Conservation (phyloP, 75 land plant species). For the Isoetes taiwanensis region DNA sequence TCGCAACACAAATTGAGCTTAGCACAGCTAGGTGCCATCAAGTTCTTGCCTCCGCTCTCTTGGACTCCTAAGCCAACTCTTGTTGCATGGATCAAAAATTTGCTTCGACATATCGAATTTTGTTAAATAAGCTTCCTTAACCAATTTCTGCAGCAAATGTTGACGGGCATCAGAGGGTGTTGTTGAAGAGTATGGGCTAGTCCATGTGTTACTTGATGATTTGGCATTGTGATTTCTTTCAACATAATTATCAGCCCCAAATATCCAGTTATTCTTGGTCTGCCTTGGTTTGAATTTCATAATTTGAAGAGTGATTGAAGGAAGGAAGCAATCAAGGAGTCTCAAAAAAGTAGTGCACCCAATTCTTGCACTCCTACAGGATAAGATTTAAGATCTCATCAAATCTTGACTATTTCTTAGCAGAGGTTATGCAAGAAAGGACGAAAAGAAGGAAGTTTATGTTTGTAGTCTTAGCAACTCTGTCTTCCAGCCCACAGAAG, state of each 20-base stretch:
- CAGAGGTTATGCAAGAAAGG: neutral
- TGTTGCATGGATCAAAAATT: too few relatives aligned
- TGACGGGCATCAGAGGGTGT: too few relatives aligned
- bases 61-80: too few relatives aligned
- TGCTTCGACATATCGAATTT: too few relatives aligned
- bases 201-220: too few relatives aligned
- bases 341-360: neutral
- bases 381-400: neutral
- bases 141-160: too few relatives aligned
- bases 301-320: slow-evolving; percentile 13
- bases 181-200: too few relatives aligned
- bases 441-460: neutral
- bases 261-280: slow-evolving; percentile 15
- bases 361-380: too few relatives aligned
- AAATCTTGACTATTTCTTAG: neutral
- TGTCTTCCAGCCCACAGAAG: neutral
- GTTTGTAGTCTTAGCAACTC: neutral
- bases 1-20: too few relatives aligned
- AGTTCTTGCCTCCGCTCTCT: too few relatives aligned
- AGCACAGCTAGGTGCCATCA: too few relatives aligned
- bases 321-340: neutral
- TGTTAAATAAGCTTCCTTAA: too few relatives aligned
- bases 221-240: slow-evolving; percentile 4
- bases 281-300: slow-evolving; percentile 12
- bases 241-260: slow-evolving; percentile 13